Evolutionary conservation across 2,329 filamentous ascomycete genomes (phyloP).

Genomic region (Hysterium pulicare): DNA sequence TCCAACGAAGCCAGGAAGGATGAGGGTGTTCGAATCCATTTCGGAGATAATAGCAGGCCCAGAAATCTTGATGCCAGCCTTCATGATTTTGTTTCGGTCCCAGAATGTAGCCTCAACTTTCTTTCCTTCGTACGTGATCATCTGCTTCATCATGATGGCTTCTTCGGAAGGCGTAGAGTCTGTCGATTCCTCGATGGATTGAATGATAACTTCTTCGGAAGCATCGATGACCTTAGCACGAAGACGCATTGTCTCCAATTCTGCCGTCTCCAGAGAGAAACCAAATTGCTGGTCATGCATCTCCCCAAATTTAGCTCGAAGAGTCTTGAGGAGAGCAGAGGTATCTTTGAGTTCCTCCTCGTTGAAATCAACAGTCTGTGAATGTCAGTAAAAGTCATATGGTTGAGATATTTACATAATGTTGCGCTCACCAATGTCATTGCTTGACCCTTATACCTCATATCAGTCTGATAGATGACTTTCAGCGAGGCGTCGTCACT

Average conservation of each 20-base stretch:
- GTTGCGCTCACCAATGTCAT: constrained; percentile 31
- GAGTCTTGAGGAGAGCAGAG: constrained; percentile 22
- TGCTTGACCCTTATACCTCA: constrained; percentile 48
- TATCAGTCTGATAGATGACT: constrained; percentile 43
- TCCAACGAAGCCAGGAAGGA: constrained; percentile 46
- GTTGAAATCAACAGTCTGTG: constrained; percentile 31
- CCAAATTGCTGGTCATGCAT: constrained; percentile 47
- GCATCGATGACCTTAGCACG: constrained; percentile 44
- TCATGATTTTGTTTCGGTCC: constrained; percentile 42
- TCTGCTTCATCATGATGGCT: constrained; percentile 38
- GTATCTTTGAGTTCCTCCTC: constrained; percentile 29
- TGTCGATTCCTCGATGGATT: constrained; percentile 24
- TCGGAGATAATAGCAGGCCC: constrained; percentile 50
- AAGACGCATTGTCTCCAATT: constrained; percentile 49
- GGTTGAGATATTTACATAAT: too few relatives aligned
- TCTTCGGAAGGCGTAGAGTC: constrained; percentile 29
- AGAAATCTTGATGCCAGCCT: constrained; percentile 39
- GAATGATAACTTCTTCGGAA: constrained; percentile 42
- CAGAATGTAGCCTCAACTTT: constrained; percentile 43
- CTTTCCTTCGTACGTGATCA: constrained; percentile 41
- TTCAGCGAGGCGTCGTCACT: constrained; percentile 29
- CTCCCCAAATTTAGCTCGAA: constrained; percentile 41
- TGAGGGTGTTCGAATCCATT: constrained; percentile 52
- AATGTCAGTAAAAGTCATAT: constrained; percentile 7
- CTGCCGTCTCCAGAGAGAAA: constrained; percentile 42